These are phyloP conservation scores for Nicotiana knightiana DNA, from an alignment of 257 asterid species.

Conservation along the genomic window DNA sequence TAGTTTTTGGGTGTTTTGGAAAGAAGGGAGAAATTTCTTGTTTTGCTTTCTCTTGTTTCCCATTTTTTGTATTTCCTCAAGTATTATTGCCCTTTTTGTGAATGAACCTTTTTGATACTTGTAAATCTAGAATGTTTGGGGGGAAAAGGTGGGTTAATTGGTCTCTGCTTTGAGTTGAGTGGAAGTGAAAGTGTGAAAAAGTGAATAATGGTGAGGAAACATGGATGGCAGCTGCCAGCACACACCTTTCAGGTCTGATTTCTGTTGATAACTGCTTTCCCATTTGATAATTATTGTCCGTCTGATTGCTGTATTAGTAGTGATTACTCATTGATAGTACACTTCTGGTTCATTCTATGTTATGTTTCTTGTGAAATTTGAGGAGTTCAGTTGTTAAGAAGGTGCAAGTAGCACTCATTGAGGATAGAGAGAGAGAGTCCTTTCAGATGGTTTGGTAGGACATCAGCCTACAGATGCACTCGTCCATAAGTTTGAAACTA, in stretches of 20 bases:
- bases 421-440: too few relatives aligned
- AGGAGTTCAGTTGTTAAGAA: neutral
- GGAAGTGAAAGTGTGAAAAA: neutral
- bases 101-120: neutral
- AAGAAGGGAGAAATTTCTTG: neutral
- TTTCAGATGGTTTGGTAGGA: too few relatives aligned
- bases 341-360: neutral
- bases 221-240: slow-evolving; percentile 98
- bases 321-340: neutral
- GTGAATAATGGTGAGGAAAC: slow-evolving; percentile 84
- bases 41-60: neutral
- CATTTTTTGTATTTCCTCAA: neutral
- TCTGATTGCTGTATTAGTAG: neutral
- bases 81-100: neutral
- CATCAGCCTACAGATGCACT: too few relatives aligned
- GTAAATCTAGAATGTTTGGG: neutral
- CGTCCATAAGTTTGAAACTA: too few relatives aligned
- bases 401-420: too few relatives aligned
- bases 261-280: slow-evolving; percentile 9
- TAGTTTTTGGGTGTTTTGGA: neutral
- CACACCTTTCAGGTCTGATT: slow-evolving; percentile 85
- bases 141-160: neutral
- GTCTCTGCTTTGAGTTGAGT: slow-evolving; percentile 17
- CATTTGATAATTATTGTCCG: neutral
- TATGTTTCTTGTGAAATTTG: neutral